phyloP scores from a whole-genome alignment of 164 flowering plant genomes.

The Buxus sempervirens region DNA sequence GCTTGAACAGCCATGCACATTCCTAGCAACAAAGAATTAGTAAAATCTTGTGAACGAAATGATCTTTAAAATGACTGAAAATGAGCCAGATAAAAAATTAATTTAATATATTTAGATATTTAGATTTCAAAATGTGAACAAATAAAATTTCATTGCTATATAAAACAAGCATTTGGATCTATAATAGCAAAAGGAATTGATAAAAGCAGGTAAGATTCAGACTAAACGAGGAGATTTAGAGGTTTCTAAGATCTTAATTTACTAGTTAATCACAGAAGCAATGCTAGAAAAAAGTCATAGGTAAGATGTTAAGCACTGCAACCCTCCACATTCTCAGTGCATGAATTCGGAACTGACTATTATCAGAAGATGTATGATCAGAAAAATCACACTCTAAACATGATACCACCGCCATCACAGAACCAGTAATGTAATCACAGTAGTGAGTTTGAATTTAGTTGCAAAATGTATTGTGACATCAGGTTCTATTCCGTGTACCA shows the following conservation, averaged over 20 bases:
- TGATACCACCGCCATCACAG: neutral
- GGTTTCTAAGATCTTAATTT: neutral
- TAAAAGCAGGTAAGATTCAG: neutral
- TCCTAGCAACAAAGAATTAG: constrained; percentile 45
- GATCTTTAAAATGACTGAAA: neutral
- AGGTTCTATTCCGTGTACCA: neutral
- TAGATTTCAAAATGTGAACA: neutral
- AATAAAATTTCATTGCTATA: neutral
- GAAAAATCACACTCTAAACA: neutral
- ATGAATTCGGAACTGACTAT: neutral
- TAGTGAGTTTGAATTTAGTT: neutral
- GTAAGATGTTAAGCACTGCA: neutral
- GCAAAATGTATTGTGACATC: neutral
- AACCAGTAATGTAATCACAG: neutral
- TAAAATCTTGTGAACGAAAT: neutral
- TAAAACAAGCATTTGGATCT: neutral
- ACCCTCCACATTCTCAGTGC: neutral
- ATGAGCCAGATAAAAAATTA: neutral
- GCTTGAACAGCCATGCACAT: constrained; percentile 98
- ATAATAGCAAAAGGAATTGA: neutral
- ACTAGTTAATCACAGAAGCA: neutral
- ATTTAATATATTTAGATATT: no score
- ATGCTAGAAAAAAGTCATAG: neutral
- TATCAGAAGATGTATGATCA: neutral
- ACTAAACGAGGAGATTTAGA: neutral